Conservation (phyloP, 169 alveolate species). For the Plasmodium cynomolgi region DNA sequence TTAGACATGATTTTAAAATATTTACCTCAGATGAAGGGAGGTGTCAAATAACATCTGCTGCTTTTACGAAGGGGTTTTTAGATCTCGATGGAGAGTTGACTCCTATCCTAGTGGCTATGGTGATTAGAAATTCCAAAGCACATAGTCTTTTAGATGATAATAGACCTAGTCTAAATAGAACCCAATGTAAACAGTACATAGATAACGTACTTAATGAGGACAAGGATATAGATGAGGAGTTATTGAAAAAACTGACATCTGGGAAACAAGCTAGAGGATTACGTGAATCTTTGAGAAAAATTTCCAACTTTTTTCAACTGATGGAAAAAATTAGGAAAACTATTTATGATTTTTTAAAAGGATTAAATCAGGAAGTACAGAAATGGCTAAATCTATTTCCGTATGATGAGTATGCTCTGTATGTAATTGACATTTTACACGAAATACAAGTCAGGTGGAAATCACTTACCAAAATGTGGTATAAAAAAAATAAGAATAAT, state of each 20-base stretch:
- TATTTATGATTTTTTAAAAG: constrained; percentile 77
- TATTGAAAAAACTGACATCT: constrained; percentile 60
- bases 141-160: constrained; percentile 82
- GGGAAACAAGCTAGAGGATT: constrained; percentile 62
- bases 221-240: constrained; percentile 57
- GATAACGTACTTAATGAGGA: constrained; percentile 38
- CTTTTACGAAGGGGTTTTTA: constrained; percentile 97
- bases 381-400: constrained; percentile 84
- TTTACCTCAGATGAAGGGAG: constrained; percentile 98
- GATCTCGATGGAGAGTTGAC: constrained; percentile 97
- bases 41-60: constrained; percentile 98
- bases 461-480: constrained; percentile 73
- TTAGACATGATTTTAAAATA: constrained; percentile 98
- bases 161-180: constrained; percentile 77
- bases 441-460: constrained; percentile 80
- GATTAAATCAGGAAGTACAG: constrained; percentile 79
- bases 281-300: constrained; percentile 71
- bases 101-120: constrained; percentile 96
- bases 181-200: constrained; percentile 75
- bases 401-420: constrained; percentile 82
- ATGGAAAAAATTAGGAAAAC: constrained; percentile 71
- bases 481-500: constrained; percentile 62
- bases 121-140: constrained; percentile 85
- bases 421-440: constrained; percentile 79
- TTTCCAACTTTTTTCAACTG: constrained; percentile 29